A percentile compares a stretch with the other conserved stretches of the same genome.
Conservation (phyloP, 2,329 filamentous ascomycete genomes). For the Parafenestella ontariensis region DNA sequence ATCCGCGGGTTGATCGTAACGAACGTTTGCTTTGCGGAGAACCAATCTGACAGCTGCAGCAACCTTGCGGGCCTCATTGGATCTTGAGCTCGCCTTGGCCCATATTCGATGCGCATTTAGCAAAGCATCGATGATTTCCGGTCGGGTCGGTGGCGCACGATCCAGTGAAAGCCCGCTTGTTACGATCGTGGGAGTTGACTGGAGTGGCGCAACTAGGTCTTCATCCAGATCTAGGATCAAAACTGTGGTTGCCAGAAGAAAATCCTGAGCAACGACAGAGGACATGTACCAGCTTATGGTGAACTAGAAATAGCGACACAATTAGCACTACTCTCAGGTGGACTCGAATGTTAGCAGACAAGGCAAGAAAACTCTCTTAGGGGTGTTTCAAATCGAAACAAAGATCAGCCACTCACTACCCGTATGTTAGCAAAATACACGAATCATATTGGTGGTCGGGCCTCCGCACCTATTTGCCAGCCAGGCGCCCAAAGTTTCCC, state of each 20-base stretch:
- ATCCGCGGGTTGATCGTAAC: neutral
- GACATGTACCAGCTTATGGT: slow-evolving; percentile 54
- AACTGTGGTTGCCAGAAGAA: slow-evolving; percentile 58
- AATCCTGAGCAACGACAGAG: slow-evolving; percentile 55
- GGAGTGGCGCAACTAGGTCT: slow-evolving; percentile 27
- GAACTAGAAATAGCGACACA: slow-evolving; percentile 10
- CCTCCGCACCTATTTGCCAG: slow-evolving; percentile 34
- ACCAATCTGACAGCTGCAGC: slow-evolving; percentile 37
- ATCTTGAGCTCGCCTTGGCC: slow-evolving; percentile 30
- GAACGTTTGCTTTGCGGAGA: slow-evolving; percentile 28
- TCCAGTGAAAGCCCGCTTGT: slow-evolving; percentile 25
- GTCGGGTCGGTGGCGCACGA: slow-evolving; percentile 27
- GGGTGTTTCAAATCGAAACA: neutral
- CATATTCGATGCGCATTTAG: slow-evolving; percentile 33
- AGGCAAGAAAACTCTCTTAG: neutral
- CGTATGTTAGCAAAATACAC: neutral
- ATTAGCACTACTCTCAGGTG: neutral
- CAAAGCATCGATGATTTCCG: slow-evolving; percentile 33
- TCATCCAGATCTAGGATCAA: slow-evolving; percentile 54
- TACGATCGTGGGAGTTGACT: neutral
- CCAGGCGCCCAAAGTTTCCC: slow-evolving; percentile 37
- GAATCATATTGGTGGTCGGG: neutral
- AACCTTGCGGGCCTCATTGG: slow-evolving; percentile 42
- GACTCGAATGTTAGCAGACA: neutral
- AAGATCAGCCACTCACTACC: neutral